phyloP scores from a whole-genome alignment of 169 alveolate species.

The Plasmodium chabaudi region DNA sequence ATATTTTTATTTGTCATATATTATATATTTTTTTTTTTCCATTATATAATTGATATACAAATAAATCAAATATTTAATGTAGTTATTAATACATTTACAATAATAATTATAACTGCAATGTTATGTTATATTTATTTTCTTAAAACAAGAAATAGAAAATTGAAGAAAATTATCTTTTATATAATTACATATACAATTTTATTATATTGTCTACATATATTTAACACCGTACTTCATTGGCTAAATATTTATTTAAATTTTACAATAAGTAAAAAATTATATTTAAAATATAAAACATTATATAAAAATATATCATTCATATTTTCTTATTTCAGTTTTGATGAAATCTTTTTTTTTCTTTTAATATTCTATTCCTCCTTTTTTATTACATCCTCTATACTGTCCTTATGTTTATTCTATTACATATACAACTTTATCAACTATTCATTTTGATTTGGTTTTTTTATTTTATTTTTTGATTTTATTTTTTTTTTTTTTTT shows the following conservation, averaged over 20 bases:
- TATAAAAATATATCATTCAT: constrained; percentile 60
- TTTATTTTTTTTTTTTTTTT: too few species aligned
- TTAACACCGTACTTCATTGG: constrained; percentile 62
- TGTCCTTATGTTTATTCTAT: constrained; percentile 42
- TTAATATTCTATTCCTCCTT: constrained; percentile 48
- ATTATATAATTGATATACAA: constrained; percentile 66
- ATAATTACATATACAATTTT: constrained; percentile 48
- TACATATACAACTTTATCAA: constrained; percentile 73
- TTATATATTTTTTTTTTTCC: constrained; percentile 72
- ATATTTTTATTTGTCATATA: constrained; percentile 60
- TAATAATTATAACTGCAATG: constrained; percentile 31
- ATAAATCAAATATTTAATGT: constrained; percentile 49
- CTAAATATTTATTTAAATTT: constrained; percentile 51
- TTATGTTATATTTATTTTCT: constrained; percentile 58
- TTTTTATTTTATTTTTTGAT: too few species aligned
- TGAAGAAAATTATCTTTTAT: constrained; percentile 68
- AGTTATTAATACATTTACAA: constrained; percentile 51
- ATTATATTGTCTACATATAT: constrained; percentile 56
- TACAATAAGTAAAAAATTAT: constrained; percentile 62
- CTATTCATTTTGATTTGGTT: constrained; percentile 12
- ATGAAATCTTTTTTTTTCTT: constrained; percentile 73
- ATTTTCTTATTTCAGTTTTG: constrained; percentile 68
- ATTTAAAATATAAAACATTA: constrained; percentile 62
- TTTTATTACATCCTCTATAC: constrained; percentile 33
- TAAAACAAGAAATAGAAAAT: constrained; percentile 55